phyloP scores from a whole-genome alignment of 805 yeast species.

The Myxozyma nipponensis region DNA sequence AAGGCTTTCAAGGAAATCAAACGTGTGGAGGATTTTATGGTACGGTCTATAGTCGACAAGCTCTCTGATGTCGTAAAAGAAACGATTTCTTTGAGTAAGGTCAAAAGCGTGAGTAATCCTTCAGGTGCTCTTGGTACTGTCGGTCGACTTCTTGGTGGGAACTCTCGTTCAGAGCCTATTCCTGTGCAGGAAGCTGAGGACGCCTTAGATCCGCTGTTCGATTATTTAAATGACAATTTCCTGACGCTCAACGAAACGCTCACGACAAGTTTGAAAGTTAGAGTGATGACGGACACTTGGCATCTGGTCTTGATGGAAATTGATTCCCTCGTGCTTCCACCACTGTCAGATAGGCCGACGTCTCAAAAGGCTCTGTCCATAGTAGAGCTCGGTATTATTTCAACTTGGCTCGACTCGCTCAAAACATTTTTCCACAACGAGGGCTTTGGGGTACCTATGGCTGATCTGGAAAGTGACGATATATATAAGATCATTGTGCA shows the following conservation, averaged over 20 bases:
- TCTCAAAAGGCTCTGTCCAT: conserved; percentile 47
- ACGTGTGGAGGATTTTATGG: conserved; percentile 62
- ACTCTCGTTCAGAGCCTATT: conserved; percentile 7
- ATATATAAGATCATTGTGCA: conserved; percentile 7
- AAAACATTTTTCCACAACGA: conserved; percentile 72
- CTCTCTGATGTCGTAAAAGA: conserved; percentile 46
- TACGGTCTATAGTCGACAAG: conserved; percentile 60
- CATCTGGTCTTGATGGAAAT: conserved; percentile 61
- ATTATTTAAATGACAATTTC: conserved; percentile 66
- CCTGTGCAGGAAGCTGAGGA: conserved; percentile 47
- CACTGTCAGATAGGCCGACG: conserved; percentile 44
- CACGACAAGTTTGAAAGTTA: conserved; percentile 51
- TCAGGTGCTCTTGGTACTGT: not conserved
- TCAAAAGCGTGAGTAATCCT: conserved; percentile 32
- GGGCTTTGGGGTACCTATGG: conserved; percentile 76
- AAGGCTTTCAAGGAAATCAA: conserved; percentile 63
- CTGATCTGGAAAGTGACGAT: conserved; percentile 47
- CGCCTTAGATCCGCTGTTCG: conserved; percentile 68
- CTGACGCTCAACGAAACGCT: conserved; percentile 58
- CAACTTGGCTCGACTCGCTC: conserved; percentile 67
- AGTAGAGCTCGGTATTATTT: conserved; percentile 62
- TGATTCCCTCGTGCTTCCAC: conserved; percentile 71
- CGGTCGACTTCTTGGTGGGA: conserved; percentile 2
- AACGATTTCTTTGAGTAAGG: conserved; percentile 54
- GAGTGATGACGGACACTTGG: conserved; percentile 81